Evolutionary conservation across 2,329 filamentous ascomycete genomes (phyloP), one percentile per base, ranked within the genome.

Genomic region (Cytospora paraplurivora): DNA sequence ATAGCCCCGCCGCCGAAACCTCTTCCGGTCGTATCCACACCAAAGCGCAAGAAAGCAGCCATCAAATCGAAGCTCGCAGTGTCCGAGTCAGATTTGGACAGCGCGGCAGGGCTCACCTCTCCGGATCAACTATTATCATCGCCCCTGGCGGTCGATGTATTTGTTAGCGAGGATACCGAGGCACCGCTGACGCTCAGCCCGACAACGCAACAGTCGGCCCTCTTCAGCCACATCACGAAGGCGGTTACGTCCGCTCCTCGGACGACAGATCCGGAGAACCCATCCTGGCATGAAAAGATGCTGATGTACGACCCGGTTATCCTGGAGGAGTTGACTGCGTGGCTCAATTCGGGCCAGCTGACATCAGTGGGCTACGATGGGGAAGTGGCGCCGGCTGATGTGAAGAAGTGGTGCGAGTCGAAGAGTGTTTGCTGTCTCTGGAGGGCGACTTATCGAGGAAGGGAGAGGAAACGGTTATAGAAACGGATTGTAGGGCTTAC

Each of bases 261-360:
- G 13, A 80, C 83, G 0, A 78, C 70, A 4, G 78, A 88, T 67
- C 76, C 81, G 0, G 67, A 68, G 7, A 73, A 81, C 2, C 86
- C 86, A 15, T 92, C 86, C 2, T 98, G 93, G 91, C 83, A 96
- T 69, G 92, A 98, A 76, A 96, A 93, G 77, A 97, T 99, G 54
- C 80, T 98, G 7, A 85, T 98, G 73, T 98, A 96, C 73, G 93
- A 98, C 70, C 92, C 94, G 0, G 89, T 99, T 51, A 82, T 95
- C 1, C 76, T 97, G 0, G 94, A 98, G 75, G 93, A 97, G 68
- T 79, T 99, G 15, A 85, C 93, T 0, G 77, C 79, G 0, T 98
- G 93, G 90, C 77, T 98, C 17, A 97, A 97, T 69, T 82, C 82
- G 4, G 89, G 89, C 13, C 85, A 86, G 32, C 76, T 93, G 52